Evolutionary conservation across 2,329 filamentous ascomycete genomes (phyloP), one percentile per base, ranked within the genome.

Genomic region (Colletotrichum abscissum): DNA sequence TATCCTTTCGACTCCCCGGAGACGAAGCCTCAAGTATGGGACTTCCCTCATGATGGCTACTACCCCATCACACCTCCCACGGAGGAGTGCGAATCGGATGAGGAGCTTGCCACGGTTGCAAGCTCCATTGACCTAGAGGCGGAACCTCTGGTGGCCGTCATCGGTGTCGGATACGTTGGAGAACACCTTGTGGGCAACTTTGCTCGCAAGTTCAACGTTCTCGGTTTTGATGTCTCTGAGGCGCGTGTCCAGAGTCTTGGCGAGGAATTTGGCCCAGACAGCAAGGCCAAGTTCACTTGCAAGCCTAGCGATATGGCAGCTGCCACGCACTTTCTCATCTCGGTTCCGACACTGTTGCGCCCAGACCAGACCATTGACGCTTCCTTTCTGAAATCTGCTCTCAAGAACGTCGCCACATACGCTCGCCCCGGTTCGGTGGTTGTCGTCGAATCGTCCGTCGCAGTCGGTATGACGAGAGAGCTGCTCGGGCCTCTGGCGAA

Each of bases 111-210:
- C 22, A 67, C 73, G 8, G 24, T 69, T 57, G 54, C 69, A 24
- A 65, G 67, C 67, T 75, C 74, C 63, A 55, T 75, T 22, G 63
- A 75, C 22, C 67, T 75, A 30, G 74, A 75, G 54, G 56, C 66
- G 22, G 66, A 80, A 81, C 81, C 84, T 8, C 71, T 84, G 5
- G 83, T 88, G 3, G 86, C 86, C 64, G 82, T 89, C 38, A 85
- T 89, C 30, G 87, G 87, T 4, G 86, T 88, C 19, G 88, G 87
- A 54, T 89, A 88, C 76, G 87, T 89, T 5, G 87, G 87, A 8
- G 82, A 83, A 67, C 85, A 88, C 70, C 84, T 89, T 14, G 83
- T 87, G 54, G 77, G 80, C 6, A 81, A 79, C 19, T 89, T 89
- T 72, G 81, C 83, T 11, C 78, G 74, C 2, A 76, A 78, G 19